phyloP scores from a whole-genome alignment of 1,139 yeast genomes.

The Martiniozyma asiatica region DNA sequence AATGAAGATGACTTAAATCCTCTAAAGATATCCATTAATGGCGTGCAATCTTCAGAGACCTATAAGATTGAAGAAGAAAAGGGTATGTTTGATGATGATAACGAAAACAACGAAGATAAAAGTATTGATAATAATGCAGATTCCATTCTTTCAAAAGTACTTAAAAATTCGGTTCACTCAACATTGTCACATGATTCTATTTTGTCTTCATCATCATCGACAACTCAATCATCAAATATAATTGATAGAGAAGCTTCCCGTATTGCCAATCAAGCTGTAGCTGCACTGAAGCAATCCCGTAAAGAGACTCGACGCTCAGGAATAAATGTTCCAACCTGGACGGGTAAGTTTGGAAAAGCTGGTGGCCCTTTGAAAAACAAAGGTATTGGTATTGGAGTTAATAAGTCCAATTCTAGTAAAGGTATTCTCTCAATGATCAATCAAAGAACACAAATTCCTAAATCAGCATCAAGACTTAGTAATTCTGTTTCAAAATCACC shows the following conservation, averaged over 20 bases:
- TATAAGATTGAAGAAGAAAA: constrained; percentile 31
- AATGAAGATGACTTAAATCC: too few species aligned
- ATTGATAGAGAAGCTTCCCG: constrained; percentile 67
- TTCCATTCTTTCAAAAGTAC: too few species aligned
- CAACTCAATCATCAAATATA: constrained; percentile 22
- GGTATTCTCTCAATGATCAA: too few species aligned
- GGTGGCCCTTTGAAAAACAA: constrained; percentile 29
- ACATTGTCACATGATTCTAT: constrained; percentile 72
- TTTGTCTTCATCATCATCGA: constrained; percentile 33
- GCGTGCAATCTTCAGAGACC: constrained; percentile 43
- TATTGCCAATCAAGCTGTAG: constrained; percentile 69
- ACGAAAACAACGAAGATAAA: too few species aligned
- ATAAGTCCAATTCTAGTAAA: too few species aligned
- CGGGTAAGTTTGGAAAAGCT: constrained; percentile 82
- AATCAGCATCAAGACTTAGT: too few species aligned
- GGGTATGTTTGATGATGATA: constrained; percentile 16
- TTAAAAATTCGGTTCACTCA: constrained; percentile 69
- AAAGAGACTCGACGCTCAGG: constrained; percentile 48
- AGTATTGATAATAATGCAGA: too few species aligned
- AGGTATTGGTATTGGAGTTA: too few species aligned
- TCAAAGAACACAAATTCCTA: too few species aligned
- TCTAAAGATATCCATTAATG: too few species aligned
- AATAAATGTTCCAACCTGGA: constrained; percentile 91
- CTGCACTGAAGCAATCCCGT: constrained; percentile 59
- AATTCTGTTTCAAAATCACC: too few species aligned